phyloP scores from a whole-genome alignment of 305 asterid genomes.

The Fraxinus floribunda region DNA sequence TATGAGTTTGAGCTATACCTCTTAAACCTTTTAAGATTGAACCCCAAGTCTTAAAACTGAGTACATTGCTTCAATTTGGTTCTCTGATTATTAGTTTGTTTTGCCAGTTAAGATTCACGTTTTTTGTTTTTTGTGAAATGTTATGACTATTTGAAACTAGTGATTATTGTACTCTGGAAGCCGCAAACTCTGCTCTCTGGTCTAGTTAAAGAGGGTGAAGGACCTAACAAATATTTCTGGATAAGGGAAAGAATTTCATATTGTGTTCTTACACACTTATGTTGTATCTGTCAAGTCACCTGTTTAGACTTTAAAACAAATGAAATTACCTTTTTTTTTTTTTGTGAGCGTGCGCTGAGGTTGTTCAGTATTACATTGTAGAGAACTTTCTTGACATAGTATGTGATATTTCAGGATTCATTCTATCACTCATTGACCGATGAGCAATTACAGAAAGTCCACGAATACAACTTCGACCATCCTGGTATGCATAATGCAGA shows the following conservation, averaged over 20 bases:
- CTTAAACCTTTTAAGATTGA: too few species aligned
- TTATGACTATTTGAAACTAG: background rate
- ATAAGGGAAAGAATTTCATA: background rate
- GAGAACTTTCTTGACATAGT: background rate
- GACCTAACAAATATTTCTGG: background rate
- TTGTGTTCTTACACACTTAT: background rate
- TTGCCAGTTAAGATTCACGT: background rate
- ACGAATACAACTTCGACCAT: constrained; percentile 86
- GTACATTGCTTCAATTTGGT: background rate
- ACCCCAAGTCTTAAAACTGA: too few species aligned
- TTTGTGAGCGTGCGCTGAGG: background rate
- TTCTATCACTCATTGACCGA: constrained; percentile 64
- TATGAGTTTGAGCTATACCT: too few species aligned
- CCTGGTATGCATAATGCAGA: constrained; percentile 53
- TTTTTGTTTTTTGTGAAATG: background rate
- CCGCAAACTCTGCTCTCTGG: background rate
- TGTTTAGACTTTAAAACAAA: background rate
- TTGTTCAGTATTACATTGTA: background rate
- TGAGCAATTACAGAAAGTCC: constrained; percentile 59
- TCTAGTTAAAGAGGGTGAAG: background rate
- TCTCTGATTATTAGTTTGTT: background rate
- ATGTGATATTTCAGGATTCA: constrained; percentile 55
- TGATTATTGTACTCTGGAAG: background rate
- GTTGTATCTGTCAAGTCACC: background rate
- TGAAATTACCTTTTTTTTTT: background rate